A percentile compares a stretch with the other conserved stretches of the same genome.
These are phyloP conservation scores for Amanita fuliginea DNA, from an alignment of 768 basidiomycete species.

Conservation along the genomic window DNA sequence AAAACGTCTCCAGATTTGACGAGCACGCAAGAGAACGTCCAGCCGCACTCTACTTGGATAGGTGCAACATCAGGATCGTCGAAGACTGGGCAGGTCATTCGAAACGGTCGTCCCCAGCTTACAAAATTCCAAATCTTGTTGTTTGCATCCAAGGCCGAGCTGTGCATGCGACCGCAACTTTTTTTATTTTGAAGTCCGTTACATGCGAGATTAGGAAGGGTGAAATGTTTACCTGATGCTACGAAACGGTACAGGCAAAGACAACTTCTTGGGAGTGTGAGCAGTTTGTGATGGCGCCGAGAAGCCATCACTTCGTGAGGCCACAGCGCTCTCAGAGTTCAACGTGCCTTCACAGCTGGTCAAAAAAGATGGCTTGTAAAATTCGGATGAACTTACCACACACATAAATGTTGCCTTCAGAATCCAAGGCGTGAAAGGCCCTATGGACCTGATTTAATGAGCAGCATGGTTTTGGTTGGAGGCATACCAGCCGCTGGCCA, in stretches of 20 bases:
- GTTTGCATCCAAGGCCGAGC: constrained; percentile 48
- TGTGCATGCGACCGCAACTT: constrained; percentile 74
- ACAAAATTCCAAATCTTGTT: constrained; percentile 63
- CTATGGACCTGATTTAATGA: constrained; percentile 23
- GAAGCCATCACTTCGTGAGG: constrained; percentile 42
- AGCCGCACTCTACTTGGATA: constrained; percentile 68
- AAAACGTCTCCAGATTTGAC: constrained; percentile 62
- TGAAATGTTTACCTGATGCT: constrained; percentile 44
- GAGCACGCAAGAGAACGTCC: constrained; percentile 68
- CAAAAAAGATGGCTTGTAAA: constrained; percentile 5
- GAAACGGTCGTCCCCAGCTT: constrained; percentile 73
- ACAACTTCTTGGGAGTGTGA: constrained; percentile 41
- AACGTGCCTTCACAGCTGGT: constrained; percentile 39
- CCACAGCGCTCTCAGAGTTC: constrained; percentile 27
- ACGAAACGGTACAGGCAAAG: constrained; percentile 46
- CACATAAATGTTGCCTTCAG: constrained; percentile 58
- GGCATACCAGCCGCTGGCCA: constrained; percentile 74
- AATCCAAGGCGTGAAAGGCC: constrained; percentile 83
- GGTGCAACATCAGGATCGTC: constrained; percentile 31
- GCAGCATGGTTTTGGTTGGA: background rate
- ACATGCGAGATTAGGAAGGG: background rate
- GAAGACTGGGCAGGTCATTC: constrained; percentile 37
- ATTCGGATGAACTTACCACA: constrained; percentile 49
- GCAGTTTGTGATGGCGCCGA: constrained; percentile 41
- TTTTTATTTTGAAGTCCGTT: background rate